Evolutionary conservation across 2,329 filamentous ascomycete species (phyloP).

Genomic region (Penicillium nordicum): DNA sequence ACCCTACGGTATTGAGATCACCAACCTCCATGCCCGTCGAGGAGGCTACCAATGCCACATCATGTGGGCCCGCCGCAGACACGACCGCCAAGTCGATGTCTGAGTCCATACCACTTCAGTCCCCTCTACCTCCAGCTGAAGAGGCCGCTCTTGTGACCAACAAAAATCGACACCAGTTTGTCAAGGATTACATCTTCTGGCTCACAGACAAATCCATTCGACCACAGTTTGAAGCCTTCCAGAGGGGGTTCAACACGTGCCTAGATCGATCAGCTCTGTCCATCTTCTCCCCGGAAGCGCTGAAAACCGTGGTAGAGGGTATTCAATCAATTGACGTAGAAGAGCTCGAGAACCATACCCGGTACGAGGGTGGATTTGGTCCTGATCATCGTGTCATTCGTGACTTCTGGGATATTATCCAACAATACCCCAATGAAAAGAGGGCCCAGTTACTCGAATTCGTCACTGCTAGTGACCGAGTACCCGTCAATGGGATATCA

Average conservation of each 20-base stretch:
- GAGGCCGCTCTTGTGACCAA: slow-evolving; percentile 75
- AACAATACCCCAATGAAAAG: slow-evolving; percentile 61
- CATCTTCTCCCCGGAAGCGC: slow-evolving; percentile 65
- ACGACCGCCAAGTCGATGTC: slow-evolving; percentile 23
- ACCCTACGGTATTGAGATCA: slow-evolving; percentile 17
- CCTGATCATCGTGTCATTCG: slow-evolving; percentile 64
- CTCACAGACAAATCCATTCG: slow-evolving; percentile 73
- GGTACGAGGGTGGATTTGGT: slow-evolving; percentile 77
- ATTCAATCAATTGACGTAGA: slow-evolving; percentile 73
- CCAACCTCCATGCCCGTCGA: slow-evolving; percentile 25
- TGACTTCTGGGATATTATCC: slow-evolving; percentile 81
- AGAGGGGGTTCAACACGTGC: slow-evolving; percentile 73
- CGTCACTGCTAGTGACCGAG: slow-evolving; percentile 85
- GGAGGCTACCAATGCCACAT: slow-evolving; percentile 13
- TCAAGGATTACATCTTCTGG: slow-evolving; percentile 80
- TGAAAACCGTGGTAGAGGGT: slow-evolving; percentile 81
- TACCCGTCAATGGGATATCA: slow-evolving; percentile 80
- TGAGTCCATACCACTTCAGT: slow-evolving; percentile 24
- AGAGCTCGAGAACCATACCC: slow-evolving; percentile 66
- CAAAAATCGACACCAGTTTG: slow-evolving; percentile 71
- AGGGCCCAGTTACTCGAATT: slow-evolving; percentile 81
- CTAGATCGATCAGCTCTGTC: slow-evolving; percentile 66
- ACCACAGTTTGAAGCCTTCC: slow-evolving; percentile 76
- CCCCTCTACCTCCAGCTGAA: slow-evolving; percentile 32
- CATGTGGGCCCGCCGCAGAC: slow-evolving; percentile 8